phyloP scores from a whole-genome alignment of 2,329 filamentous ascomycete genomes.

The Aspergillus bombycis region DNA sequence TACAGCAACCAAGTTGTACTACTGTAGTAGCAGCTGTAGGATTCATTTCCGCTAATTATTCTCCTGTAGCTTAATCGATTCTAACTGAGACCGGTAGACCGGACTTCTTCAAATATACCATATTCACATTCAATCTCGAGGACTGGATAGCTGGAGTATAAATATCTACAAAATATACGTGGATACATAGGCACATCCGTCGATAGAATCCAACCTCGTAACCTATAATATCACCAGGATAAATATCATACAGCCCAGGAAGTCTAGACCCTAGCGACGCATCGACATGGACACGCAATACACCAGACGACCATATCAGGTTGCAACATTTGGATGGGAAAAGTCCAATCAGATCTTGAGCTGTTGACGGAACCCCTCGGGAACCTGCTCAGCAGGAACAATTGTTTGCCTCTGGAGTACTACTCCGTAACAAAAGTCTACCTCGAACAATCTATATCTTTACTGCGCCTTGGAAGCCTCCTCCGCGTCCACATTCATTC shows the following conservation, averaged over 20 bases:
- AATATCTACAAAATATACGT: background rate
- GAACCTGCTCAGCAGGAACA: background rate
- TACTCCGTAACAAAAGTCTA: background rate
- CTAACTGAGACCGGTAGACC: background rate
- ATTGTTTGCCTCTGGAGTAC: background rate
- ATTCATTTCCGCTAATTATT: background rate
- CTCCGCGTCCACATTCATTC: background rate
- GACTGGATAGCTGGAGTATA: background rate
- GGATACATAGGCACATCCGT: background rate
- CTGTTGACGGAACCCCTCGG: background rate
- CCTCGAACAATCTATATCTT: background rate
- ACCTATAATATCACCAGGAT: background rate
- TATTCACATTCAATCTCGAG: background rate
- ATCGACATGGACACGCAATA: slow-evolving; percentile 12
- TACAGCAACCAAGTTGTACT: background rate
- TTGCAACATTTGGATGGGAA: background rate
- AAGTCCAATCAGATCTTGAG: background rate
- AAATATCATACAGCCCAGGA: background rate
- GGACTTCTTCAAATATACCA: background rate
- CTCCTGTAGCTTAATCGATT: background rate
- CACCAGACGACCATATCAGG: background rate
- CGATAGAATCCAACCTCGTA: background rate
- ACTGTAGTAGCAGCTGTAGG: background rate
- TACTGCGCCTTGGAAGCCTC: background rate
- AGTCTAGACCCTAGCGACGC: slow-evolving; percentile 8